Base-by-base conservation (phyloP, 768 basidiomycete species). In the Hygrocybe punicea region DNA sequence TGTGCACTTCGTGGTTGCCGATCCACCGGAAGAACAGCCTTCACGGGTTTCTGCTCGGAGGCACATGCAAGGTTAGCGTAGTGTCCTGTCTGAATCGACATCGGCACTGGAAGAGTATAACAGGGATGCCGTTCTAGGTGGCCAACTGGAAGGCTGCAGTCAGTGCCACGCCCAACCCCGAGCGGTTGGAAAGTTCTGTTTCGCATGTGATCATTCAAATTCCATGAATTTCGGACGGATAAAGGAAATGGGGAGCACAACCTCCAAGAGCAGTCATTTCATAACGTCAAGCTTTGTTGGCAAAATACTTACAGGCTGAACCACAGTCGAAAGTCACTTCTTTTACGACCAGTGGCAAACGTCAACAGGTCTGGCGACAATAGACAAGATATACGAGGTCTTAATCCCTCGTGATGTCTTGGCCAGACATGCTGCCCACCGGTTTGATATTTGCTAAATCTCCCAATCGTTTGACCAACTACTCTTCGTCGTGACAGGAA, bases 381-480 rank as follows among this genome's bases (percentile, higher is more conserved):
- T 86, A 58, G 81, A 81, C 55, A 85, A 80, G 63, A 71, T 81
- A n/a, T 84, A 82, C 64, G 81, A 84, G 63, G 71, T 84, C 51
- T 71, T 71, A 9, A 64, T 75, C 14, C 70, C 79, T 44, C 74
- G 74, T 17, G 78, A 79, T 33, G 60, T 70, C 33, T 73, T 76
- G n/a, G 69, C 67, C 42, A 75, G 74, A 46, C 78, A 84, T 59
- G 78, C 82, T 24, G 69, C 69, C 23, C 82, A 79, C 66, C 73
- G 77, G 84, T 83, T 50, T 57, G 76, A 56, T 53, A 29, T 53
- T 46, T 24, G 11, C 9, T 48, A n/a, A n/a, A n/a, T n/a, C 5
- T 55, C 16, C 14, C 11, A 37, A 7, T 50, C 42, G 9, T 47
- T 42, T 25, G 40, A 48, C 47, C 37, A n/a, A 37, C 24, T 44